A percentile compares a stretch with the other conserved stretches of the same genome.
Evolutionary conservation across 257 asterid genomes (phyloP).

Genomic region (Fraxinus cuspidata): DNA sequence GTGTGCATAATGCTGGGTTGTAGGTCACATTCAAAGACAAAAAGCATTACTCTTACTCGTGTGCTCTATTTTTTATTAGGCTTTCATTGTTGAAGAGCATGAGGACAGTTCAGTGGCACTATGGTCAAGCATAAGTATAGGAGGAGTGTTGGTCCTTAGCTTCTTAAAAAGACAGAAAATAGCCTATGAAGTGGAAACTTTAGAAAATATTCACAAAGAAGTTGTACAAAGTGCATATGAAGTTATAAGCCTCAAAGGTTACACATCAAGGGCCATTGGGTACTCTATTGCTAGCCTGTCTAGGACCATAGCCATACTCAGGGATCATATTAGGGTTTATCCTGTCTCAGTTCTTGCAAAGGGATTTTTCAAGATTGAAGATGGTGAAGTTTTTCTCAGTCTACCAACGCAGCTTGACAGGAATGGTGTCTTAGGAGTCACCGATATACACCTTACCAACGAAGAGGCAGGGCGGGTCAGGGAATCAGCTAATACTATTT

Average conservation of each 20-base stretch:
- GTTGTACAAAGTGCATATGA: slow-evolving; percentile 82
- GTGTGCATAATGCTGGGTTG: too few relatives aligned
- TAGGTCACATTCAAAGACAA: too few relatives aligned
- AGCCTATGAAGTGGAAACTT: slow-evolving; percentile 63
- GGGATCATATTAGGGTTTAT: slow-evolving; percentile 76
- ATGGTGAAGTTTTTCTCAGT: slow-evolving; percentile 75
- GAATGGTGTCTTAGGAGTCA: slow-evolving; percentile 68
- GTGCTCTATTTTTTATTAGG: slow-evolving; percentile 33
- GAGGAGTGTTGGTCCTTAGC: slow-evolving; percentile 78
- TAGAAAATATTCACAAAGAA: slow-evolving; percentile 65
- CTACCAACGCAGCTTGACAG: slow-evolving; percentile 81
- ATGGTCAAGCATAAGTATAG: slow-evolving; percentile 90
- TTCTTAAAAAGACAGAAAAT: slow-evolving; percentile 67
- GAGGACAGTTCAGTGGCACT: slow-evolving; percentile 91
- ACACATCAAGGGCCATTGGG: slow-evolving; percentile 96
- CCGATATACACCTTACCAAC: slow-evolving; percentile 72
- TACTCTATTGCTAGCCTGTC: slow-evolving; percentile 82
- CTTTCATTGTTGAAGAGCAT: slow-evolving; percentile 87
- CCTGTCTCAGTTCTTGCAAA: slow-evolving; percentile 82
- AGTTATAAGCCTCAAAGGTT: slow-evolving; percentile 80
- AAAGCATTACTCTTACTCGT: too few relatives aligned
- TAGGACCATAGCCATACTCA: slow-evolving; percentile 58
- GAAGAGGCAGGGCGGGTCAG: slow-evolving; percentile 60
- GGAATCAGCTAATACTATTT: slow-evolving; percentile 65
- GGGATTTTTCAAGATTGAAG: slow-evolving; percentile 61